Evolutionary conservation across 129 eudicot species (phyloP).

Genomic region (Smallanthus sonchifolius): DNA sequence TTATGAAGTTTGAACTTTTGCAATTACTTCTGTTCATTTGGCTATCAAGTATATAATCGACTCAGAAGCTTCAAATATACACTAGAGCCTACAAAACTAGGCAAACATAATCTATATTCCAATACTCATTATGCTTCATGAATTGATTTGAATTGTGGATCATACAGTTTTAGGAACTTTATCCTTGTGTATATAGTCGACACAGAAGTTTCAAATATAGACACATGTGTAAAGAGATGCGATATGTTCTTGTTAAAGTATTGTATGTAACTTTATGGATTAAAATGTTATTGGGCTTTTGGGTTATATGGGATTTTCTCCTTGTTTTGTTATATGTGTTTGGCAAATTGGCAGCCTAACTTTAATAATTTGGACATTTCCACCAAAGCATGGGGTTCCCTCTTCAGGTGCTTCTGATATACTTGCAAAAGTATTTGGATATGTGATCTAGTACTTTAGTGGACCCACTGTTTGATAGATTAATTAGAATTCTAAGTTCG

Average conservation of each 20-base stretch:
- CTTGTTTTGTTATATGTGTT: conserved; percentile 2
- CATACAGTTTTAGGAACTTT: conserved; percentile 3
- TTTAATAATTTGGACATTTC: conserved; percentile 7
- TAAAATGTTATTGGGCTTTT: background rate
- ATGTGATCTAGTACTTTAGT: background rate
- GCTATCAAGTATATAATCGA: background rate
- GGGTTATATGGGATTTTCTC: background rate
- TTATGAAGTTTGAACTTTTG: conserved; percentile 1
- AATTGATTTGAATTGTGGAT: conserved; percentile 1
- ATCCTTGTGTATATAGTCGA: background rate
- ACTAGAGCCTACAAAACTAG: too few species aligned
- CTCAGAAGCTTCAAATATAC: too few species aligned
- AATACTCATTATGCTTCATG: background rate
- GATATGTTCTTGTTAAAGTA: background rate
- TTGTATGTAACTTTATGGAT: background rate
- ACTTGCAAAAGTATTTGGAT: background rate
- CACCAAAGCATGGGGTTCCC: background rate
- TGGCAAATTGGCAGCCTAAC: background rate
- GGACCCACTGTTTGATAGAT: conserved; percentile 2
- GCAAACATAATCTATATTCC: too few species aligned
- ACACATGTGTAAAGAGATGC: background rate
- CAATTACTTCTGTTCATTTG: conserved; percentile 8
- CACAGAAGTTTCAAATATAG: background rate
- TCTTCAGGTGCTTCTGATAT: conserved; percentile 2
- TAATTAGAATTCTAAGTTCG: background rate